These are phyloP conservation scores for Straminergon stramineum DNA, from an alignment of 225 moss, liverwort and hornwort genomes.

Conservation along the genomic window DNA sequence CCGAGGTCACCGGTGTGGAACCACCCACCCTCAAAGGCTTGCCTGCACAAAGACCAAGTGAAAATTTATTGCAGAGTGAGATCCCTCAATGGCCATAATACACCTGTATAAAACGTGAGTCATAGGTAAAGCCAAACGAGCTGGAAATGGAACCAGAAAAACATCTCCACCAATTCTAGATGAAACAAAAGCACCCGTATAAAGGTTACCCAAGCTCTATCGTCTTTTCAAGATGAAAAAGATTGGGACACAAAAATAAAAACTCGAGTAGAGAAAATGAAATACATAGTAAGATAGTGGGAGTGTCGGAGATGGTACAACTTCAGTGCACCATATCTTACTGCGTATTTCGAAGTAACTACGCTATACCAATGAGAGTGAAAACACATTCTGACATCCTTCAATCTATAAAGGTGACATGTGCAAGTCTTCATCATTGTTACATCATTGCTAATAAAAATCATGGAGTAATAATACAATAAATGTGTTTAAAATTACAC, in stretches of 20 bases:
- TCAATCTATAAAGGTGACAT: not conserved
- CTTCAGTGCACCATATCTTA: not conserved
- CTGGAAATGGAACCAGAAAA: not conserved
- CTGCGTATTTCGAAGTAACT: not conserved
- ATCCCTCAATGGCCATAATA: not conserved
- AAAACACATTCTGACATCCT: not conserved
- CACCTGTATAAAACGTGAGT: not conserved
- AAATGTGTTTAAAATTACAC: not conserved
- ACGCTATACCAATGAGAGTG: not conserved
- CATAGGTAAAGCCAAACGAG: not conserved
- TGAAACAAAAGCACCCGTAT: not conserved
- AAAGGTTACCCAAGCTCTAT: not conserved
- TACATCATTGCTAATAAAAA: not conserved
- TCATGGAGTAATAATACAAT: not conserved
- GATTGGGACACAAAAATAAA: not conserved
- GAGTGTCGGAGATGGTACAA: not conserved
- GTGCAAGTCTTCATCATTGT: not conserved
- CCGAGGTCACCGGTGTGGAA: constrained; percentile 84
- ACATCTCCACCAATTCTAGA: not conserved
- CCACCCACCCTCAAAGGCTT: constrained; percentile 71
- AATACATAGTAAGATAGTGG: not conserved
- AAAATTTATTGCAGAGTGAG: not conserved
- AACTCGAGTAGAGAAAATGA: not conserved
- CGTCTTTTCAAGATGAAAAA: not conserved
- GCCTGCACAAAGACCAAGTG: not conserved